Conservation (phyloP, 2,329 filamentous ascomycete species). For the Fusarium tricinctum region DNA sequence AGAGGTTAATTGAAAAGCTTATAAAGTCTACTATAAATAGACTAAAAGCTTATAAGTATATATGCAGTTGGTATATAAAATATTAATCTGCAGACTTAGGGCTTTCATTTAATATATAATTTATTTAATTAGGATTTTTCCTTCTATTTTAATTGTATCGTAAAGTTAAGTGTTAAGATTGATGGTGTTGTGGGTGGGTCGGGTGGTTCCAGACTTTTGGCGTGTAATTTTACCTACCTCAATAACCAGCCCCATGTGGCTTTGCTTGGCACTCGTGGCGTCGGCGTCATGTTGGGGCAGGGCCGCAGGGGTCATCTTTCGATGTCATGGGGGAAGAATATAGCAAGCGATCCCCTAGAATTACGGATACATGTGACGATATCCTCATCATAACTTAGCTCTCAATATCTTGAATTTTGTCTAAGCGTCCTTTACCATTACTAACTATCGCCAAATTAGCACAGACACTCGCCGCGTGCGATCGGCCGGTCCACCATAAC, state of each 20-base stretch:
- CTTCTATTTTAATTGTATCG: too few species aligned
- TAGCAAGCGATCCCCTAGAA: conserved; percentile 17
- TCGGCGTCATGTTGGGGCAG: neutral
- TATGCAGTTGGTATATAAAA: too few species aligned
- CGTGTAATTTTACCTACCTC: too few species aligned
- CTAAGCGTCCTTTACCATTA: conserved; percentile 5
- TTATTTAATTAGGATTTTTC: too few species aligned
- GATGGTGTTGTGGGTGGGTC: too few species aligned
- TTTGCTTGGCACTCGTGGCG: conserved; percentile 25
- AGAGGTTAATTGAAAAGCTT: too few species aligned
- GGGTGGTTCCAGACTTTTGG: too few species aligned
- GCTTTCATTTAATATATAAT: too few species aligned
- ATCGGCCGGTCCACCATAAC: neutral
- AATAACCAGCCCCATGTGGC: conserved; percentile 33
- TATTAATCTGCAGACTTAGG: too few species aligned
- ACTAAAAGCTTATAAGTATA: too few species aligned
- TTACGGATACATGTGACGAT: conserved; percentile 29
- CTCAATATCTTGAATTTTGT: neutral
- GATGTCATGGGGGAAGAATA: neutral
- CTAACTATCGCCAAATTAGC: neutral
- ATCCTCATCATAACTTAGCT: conserved; percentile 22
- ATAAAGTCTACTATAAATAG: too few species aligned
- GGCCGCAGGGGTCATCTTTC: conserved; percentile 13
- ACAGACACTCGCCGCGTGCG: conserved; percentile 8
- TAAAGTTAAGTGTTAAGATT: too few species aligned